A percentile compares a stretch with the other conserved stretches of the same genome.
phyloP scores from a whole-genome alignment of 148 eudicot genomes.

The Hydrangea macrophylla region DNA sequence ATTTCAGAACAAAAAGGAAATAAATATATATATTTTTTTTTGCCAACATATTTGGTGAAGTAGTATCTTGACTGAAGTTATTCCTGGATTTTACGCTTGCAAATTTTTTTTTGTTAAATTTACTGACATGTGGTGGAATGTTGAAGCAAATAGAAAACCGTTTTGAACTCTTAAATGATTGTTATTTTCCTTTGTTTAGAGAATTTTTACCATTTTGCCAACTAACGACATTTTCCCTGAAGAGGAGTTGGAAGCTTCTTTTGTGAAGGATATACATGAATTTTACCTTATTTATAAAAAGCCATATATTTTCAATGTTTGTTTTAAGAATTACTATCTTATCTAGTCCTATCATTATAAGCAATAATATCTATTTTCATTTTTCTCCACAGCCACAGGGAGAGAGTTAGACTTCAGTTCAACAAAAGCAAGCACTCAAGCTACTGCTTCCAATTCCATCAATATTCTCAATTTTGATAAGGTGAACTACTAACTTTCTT shows the following conservation, averaged over 20 bases:
- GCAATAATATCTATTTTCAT: background rate
- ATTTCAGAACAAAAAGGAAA: too few species aligned
- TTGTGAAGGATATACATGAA: background rate
- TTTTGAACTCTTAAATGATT: background rate
- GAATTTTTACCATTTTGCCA: too few species aligned
- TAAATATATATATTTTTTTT: too few species aligned
- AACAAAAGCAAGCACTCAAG: slow-evolving; percentile 17
- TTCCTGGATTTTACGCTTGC: background rate
- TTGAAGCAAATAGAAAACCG: background rate
- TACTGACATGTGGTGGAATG: background rate
- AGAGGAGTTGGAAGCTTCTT: background rate
- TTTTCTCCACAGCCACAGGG: too few species aligned
- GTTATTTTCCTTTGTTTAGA: background rate
- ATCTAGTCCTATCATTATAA: background rate
- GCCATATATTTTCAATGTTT: background rate
- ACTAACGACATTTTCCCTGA: too few species aligned
- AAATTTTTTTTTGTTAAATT: background rate
- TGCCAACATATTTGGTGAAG: too few species aligned
- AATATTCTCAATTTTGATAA: slow-evolving; percentile 7
- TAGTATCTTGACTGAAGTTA: too few species aligned
- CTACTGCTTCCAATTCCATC: slow-evolving; percentile 13
- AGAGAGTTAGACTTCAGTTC: slow-evolving; percentile 5
- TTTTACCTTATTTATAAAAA: background rate
- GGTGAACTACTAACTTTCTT: slow-evolving; percentile 6
- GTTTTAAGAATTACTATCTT: too few species aligned